Conservation (phyloP, 371 early-diverging fungal genomes). For the Apophysomyces elegans region DNA sequence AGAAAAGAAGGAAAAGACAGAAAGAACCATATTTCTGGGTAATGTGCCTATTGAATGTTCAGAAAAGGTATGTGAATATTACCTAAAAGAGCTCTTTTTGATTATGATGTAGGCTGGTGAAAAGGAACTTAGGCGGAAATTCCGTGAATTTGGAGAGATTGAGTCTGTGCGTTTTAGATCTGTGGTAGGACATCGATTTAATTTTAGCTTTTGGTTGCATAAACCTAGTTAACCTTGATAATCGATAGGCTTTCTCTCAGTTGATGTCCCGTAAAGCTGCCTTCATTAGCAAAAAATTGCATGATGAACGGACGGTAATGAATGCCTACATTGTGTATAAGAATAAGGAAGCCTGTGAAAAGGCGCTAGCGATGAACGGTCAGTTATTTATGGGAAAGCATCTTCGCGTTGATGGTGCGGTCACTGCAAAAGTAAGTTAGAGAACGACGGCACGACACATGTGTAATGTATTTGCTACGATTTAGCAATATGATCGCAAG, state of each 20-base stretch:
- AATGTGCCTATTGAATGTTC: constrained; percentile 73
- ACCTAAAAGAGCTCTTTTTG: background rate
- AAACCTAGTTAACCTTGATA: constrained; percentile 23
- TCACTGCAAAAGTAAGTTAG: constrained; percentile 46
- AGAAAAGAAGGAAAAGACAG: constrained; percentile 55
- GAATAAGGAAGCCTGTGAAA: constrained; percentile 60
- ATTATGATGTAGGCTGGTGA: constrained; percentile 43
- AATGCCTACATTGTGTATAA: constrained; percentile 91
- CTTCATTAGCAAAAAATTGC: constrained; percentile 76
- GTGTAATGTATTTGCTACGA: background rate
- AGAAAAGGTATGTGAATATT: constrained; percentile 52
- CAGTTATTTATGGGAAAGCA: constrained; percentile 84
- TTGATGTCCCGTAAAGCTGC: constrained; percentile 75
- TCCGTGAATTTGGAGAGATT: constrained; percentile 75
- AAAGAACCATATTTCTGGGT: constrained; percentile 82
- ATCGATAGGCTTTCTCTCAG: constrained; percentile 65
- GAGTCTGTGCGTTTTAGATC: constrained; percentile 92
- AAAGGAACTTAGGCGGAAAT: constrained; percentile 66
- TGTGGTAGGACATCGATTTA: constrained; percentile 50
- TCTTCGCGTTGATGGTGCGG: constrained; percentile 84
- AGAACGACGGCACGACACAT: background rate
- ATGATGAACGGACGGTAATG: constrained; percentile 79
- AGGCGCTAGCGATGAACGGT: constrained; percentile 77
- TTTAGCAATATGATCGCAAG: constrained; percentile 74
- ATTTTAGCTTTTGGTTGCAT: constrained; percentile 18